These are phyloP conservation scores for Sherardia arvensis DNA, from an alignment of 257 asterid genomes.

Conservation along the genomic window DNA sequence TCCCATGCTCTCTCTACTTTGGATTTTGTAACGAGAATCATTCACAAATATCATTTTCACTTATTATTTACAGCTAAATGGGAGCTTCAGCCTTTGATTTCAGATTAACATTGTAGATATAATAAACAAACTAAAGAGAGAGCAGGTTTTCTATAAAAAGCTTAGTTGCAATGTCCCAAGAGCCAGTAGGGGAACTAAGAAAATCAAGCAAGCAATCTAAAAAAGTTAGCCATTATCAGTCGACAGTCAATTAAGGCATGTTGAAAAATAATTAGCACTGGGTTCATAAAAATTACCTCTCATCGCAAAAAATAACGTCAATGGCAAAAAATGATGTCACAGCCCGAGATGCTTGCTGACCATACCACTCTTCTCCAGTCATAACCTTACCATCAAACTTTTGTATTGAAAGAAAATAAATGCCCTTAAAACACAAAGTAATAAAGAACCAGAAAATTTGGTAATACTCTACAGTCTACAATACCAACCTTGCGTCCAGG, in stretches of 20 bases:
- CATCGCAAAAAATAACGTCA: conserved; percentile 85
- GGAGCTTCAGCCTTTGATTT: not conserved
- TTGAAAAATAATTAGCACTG: conserved; percentile 8
- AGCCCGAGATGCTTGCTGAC: conserved; percentile 93
- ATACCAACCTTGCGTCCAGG: conserved; percentile 56
- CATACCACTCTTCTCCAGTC: conserved; percentile 95
- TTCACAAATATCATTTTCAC: not conserved
- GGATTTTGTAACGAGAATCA: not conserved
- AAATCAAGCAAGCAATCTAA: not conserved
- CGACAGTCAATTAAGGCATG: not conserved
- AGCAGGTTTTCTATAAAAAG: not conserved
- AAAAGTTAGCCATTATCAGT: not conserved
- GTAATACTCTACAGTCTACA: not conserved
- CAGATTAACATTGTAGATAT: not conserved
- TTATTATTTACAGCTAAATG: not conserved
- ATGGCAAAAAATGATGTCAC: conserved; percentile 98
- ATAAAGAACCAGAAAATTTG: not conserved
- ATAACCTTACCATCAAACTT: conserved; percentile 42
- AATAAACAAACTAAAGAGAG: not conserved
- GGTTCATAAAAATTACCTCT: conserved; percentile 42
- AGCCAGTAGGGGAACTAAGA: not conserved
- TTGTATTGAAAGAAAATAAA: conserved; percentile 12
- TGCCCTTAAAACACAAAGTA: conserved; percentile 1
- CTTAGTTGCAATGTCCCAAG: not conserved
- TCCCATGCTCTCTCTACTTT: not conserved